Percentiles rank a stretch among this genome's conserved stretches.
Evolutionary conservation across 2,329 filamentous ascomycete genomes (phyloP).

Genomic region (Pseudogymnoascus sp.): DNA sequence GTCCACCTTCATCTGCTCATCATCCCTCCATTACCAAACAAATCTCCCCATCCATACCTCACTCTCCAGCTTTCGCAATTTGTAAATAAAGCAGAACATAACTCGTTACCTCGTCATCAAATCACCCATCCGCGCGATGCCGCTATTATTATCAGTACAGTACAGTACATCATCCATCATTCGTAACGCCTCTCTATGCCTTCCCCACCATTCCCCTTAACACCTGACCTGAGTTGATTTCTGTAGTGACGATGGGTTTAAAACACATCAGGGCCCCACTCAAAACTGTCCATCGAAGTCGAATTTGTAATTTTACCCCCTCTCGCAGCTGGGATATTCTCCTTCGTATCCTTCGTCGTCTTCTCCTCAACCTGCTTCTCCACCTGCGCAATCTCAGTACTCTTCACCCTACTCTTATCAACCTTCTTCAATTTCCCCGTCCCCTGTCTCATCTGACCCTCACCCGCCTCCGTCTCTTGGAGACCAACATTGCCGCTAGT

Average conservation of each 20-base stretch:
- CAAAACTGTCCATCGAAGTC: background rate
- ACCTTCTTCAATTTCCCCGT: background rate
- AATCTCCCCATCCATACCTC: background rate
- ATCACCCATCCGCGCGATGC: background rate
- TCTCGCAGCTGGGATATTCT: background rate
- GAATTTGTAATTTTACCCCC: background rate
- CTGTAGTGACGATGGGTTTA: background rate
- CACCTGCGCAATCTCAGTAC: background rate
- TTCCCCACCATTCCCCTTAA: background rate
- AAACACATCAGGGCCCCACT: background rate
- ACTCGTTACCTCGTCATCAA: background rate
- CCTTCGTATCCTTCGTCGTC: background rate
- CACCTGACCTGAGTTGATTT: background rate
- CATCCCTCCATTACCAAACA: background rate
- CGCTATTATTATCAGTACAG: background rate
- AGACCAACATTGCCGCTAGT: too few species aligned
- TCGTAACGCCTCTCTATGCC: background rate
- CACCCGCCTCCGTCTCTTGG: background rate
- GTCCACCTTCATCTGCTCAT: background rate
- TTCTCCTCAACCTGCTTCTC: background rate
- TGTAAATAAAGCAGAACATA: background rate
- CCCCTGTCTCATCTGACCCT: background rate
- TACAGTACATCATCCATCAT: background rate
- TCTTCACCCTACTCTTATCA: background rate
- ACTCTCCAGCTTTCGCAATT: background rate